These are phyloP conservation scores for Beauveria rudraprayagi DNA, from an alignment of 2,329 filamentous ascomycete genomes.

Conservation along the genomic window DNA sequence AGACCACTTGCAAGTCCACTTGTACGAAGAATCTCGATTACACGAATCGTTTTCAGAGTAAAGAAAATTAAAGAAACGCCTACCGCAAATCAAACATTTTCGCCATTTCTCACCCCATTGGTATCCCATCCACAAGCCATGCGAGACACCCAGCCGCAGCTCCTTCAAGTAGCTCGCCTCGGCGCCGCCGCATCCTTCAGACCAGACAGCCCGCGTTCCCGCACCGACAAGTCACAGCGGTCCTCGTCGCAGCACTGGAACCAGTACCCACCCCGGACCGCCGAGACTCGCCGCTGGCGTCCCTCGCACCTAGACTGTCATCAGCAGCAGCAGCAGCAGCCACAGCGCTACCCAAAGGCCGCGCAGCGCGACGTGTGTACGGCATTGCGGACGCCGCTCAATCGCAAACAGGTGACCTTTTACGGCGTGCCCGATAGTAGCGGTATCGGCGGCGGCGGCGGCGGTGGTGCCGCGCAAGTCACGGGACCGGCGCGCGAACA, in stretches of 20 bases:
- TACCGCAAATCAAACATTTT: no score
- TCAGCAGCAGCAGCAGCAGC: not conserved
- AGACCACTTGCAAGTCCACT: no score
- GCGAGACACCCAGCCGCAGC: not conserved
- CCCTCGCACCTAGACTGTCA: not conserved
- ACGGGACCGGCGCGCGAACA: not conserved
- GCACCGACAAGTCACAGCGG: not conserved
- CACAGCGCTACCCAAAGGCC: not conserved
- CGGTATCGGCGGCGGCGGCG: not conserved
- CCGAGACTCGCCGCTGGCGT: not conserved
- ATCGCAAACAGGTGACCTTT: not conserved
- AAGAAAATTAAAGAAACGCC: no score
- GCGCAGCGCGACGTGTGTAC: not conserved
- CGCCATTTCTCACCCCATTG: no score
- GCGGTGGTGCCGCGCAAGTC: not conserved
- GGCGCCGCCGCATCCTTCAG: not conserved
- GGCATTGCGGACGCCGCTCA: not conserved
- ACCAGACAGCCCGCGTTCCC: not conserved
- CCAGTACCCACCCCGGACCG: not conserved
- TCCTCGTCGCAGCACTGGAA: not conserved
- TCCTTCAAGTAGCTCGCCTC: no score
- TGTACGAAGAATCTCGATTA: no score
- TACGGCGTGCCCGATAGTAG: not conserved
- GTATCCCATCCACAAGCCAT: not conserved
- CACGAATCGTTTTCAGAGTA: no score